Conservation (phyloP, 768 basidiomycete species). For the Austroboletus festivus region DNA sequence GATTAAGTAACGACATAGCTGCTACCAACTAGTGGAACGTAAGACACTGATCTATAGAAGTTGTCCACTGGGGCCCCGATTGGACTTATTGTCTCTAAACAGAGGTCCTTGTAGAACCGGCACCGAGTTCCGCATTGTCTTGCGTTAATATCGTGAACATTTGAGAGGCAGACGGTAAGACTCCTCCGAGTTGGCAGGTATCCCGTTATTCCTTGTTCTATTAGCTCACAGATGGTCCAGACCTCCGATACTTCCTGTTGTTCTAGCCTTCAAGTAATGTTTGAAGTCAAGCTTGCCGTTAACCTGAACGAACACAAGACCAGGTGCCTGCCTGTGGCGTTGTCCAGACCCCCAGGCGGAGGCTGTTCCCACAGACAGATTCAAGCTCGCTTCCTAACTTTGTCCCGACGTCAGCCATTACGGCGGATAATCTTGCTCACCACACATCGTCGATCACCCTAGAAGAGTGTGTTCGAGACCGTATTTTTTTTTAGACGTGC, state of each 20-base stretch:
- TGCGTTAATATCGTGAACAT: too few relatives aligned
- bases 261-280: neutral
- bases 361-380: too few relatives aligned
- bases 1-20: neutral
- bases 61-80: too few relatives aligned
- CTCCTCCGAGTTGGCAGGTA: too few relatives aligned
- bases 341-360: conserved; percentile 12
- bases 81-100: too few relatives aligned
- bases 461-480: conserved; percentile 4
- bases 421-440: neutral
- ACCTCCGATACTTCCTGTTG: neutral
- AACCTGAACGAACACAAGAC: conserved; percentile 1
- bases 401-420: neutral
- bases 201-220: neutral
- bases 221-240: conserved; percentile 9
- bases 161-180: neutral
- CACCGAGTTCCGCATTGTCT: neutral
- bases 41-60: too few relatives aligned
- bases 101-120: too few relatives aligned
- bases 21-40: too few relatives aligned
- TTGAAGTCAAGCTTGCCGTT: conserved; percentile 7
- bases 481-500: neutral
- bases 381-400: neutral
- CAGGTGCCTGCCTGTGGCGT: conserved; percentile 1
- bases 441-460: neutral